Evolutionary conservation across 1,139 yeast genomes (phyloP).

Genomic region (Suhomyces bolitotheri): DNA sequence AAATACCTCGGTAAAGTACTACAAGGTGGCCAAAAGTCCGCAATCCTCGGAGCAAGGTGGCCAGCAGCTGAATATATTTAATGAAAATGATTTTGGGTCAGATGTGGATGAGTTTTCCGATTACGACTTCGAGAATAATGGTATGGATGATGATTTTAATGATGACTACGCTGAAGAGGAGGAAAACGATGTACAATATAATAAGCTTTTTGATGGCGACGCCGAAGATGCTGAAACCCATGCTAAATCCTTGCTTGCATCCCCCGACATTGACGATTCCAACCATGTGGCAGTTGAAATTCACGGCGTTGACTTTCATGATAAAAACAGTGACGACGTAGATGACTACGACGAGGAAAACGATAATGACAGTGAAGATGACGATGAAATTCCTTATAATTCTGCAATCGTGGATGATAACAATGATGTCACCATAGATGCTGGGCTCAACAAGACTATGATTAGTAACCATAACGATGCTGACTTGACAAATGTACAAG

Average conservation of each 20-base stretch:
- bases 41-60: conserved; percentile 16
- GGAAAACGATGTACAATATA: conserved; percentile 43
- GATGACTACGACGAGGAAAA: neutral
- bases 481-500: no score
- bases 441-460: conserved; percentile 1
- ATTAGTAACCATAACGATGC: no score
- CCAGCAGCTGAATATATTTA: conserved; percentile 22
- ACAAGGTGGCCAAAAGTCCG: conserved; percentile 38
- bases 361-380: conserved; percentile 1
- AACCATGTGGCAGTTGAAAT: no score
- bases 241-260: no score
- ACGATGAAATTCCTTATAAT: conserved; percentile 3
- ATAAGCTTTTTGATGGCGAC: conserved; percentile 24
- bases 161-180: conserved; percentile 47
- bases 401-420: conserved; percentile 2
- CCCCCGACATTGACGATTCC: neutral
- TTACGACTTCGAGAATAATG: conserved; percentile 52
- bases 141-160: conserved; percentile 33
- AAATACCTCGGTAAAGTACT: conserved; percentile 62
- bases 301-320: no score
- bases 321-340: no score
- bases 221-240: neutral
- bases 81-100: conserved; percentile 32
- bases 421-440: conserved; percentile 1
- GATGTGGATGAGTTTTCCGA: conserved; percentile 40